These are phyloP conservation scores for Arthrinium puccinioides DNA, from an alignment of 2,329 filamentous ascomycete genomes.

Conservation along the genomic window DNA sequence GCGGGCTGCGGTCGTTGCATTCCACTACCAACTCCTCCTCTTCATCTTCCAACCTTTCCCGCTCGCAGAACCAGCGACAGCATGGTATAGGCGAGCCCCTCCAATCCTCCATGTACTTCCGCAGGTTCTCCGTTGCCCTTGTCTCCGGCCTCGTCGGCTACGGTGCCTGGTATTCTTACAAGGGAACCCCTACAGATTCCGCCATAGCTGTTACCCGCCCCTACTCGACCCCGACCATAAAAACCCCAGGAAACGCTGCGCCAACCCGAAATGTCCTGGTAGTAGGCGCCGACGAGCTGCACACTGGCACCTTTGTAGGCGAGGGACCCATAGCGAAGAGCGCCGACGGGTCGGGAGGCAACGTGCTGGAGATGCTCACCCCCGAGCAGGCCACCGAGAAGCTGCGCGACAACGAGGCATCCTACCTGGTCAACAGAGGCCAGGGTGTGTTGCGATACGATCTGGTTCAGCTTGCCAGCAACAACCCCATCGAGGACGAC, in stretches of 20 bases:
- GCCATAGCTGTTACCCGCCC: constrained; percentile 26
- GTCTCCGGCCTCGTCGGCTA: constrained; percentile 67
- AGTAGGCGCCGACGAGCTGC: constrained; percentile 84
- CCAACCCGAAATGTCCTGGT: constrained; percentile 67
- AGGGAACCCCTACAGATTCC: constrained; percentile 31
- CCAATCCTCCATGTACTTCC: constrained; percentile 68
- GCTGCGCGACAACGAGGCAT: constrained; percentile 82
- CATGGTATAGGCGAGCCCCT: constrained; percentile 40
- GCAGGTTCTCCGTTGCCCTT: constrained; percentile 59
- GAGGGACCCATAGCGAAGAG: constrained; percentile 85
- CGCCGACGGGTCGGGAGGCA: constrained; percentile 74
- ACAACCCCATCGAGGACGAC: constrained; percentile 97
- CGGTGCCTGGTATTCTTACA: constrained; percentile 70
- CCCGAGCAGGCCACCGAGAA: constrained; percentile 90
- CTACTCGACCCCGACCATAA: constrained; percentile 34
- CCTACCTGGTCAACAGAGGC: constrained; percentile 81
- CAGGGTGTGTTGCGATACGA: constrained; percentile 92
- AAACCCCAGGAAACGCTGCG: constrained; percentile 28
- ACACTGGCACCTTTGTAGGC: constrained; percentile 77
- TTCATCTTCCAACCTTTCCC: constrained; percentile 17
- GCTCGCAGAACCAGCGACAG: constrained; percentile 22
- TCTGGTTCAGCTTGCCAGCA: constrained; percentile 87
- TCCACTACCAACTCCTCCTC: constrained; percentile 28
- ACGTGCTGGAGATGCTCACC: constrained; percentile 91
- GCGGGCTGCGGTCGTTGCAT: constrained; percentile 10